These are phyloP conservation scores for Lumnitzera littorea DNA, from an alignment of 345 rosid species.

Conservation along the genomic window DNA sequence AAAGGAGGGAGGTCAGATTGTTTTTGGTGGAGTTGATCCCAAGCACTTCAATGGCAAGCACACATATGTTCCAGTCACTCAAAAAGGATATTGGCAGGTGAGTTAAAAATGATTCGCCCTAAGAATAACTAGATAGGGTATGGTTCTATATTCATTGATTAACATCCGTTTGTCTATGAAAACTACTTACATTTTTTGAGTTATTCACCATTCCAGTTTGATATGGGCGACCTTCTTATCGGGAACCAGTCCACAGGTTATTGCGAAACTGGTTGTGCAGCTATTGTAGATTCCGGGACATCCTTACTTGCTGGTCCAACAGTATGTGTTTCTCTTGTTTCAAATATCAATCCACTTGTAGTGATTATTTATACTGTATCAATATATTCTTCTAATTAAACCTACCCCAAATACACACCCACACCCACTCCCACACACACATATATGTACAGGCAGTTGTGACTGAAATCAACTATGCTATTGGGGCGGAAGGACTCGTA, in stretches of 20 bases:
- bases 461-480: slow-evolving; percentile 69
- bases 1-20: slow-evolving; percentile 64
- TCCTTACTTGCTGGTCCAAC: slow-evolving; percentile 79
- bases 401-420: background rate
- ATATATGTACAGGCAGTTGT: slow-evolving; percentile 38
- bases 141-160: too few species aligned
- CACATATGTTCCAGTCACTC: slow-evolving; percentile 57
- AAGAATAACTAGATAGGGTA: background rate
- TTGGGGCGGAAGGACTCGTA: slow-evolving; percentile 65
- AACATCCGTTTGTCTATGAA: background rate
- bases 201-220: slow-evolving; percentile 32
- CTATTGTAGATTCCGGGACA: slow-evolving; percentile 75
- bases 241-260: slow-evolving; percentile 58
- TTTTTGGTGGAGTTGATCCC: slow-evolving; percentile 70
- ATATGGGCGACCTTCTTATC: slow-evolving; percentile 61
- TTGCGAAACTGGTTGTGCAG: slow-evolving; percentile 57
- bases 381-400: background rate
- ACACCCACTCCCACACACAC: too few species aligned
- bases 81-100: slow-evolving; percentile 86
- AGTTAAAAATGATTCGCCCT: background rate
- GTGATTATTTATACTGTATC: too few species aligned
- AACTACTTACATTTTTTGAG: background rate
- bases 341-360: too few species aligned
- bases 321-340: slow-evolving; percentile 19
- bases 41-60: slow-evolving; percentile 64